Evolutionary conservation across 1,139 yeast genomes (phyloP).

Genomic region (Zhuliangozyma blackwelliae): DNA sequence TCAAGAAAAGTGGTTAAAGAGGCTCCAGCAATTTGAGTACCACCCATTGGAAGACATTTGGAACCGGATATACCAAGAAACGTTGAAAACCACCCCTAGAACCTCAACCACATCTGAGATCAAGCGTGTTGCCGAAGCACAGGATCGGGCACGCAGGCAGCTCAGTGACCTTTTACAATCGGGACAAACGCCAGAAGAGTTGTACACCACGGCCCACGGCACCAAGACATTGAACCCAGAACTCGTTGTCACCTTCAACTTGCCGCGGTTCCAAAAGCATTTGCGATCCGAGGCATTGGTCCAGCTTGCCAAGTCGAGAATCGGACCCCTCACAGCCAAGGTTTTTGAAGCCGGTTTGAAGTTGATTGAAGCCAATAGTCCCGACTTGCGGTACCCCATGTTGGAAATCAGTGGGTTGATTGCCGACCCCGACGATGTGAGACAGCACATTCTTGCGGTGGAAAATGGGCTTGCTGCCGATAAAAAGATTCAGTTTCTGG

Average conservation of each 20-base stretch:
- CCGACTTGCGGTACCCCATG: conserved; percentile 31
- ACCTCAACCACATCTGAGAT: conserved; percentile 52
- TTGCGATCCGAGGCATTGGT: conserved; percentile 63
- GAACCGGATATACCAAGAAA: conserved; percentile 49
- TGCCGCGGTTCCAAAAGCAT: conserved; percentile 63
- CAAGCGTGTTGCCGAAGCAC: conserved; percentile 63
- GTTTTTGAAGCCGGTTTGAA: conserved; percentile 60
- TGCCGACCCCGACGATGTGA: conserved; percentile 37
- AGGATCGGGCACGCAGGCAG: conserved; percentile 51
- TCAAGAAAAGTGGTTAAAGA: conserved; percentile 52
- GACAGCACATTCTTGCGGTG: conserved; percentile 21
- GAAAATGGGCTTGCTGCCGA: conserved; percentile 39
- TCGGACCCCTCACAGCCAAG: conserved; percentile 66
- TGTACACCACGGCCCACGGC: conserved; percentile 30
- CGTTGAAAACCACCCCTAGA: conserved; percentile 48
- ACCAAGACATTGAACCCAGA: conserved; percentile 41
- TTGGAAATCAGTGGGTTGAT: conserved; percentile 34
- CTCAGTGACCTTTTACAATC: conserved; percentile 32
- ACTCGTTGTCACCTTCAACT: conserved; percentile 58
- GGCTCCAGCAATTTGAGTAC: conserved; percentile 35
- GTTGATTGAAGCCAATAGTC: conserved; percentile 55
- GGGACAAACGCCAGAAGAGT: conserved; percentile 25
- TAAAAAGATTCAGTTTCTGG: conserved; percentile 42
- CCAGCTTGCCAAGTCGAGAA: conserved; percentile 58
- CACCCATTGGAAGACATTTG: conserved; percentile 56